Conservation (phyloP, 768 basidiomycete species). For the Strobilomyces dryophilus region DNA sequence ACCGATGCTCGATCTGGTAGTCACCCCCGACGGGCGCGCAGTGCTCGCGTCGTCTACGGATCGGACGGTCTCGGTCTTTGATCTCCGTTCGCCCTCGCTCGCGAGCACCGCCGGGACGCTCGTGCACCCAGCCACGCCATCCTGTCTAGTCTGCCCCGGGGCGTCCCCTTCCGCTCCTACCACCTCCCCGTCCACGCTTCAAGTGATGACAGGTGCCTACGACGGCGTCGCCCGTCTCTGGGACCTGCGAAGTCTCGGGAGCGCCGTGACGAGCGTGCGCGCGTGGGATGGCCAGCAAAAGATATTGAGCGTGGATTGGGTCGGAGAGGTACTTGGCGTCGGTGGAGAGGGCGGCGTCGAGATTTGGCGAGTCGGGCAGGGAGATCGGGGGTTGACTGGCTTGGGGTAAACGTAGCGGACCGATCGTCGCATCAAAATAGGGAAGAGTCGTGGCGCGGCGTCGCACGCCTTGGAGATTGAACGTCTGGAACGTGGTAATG, state of each 20-base stretch:
- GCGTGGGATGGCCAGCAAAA: conserved; percentile 55
- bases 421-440: not conserved
- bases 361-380: conserved; percentile 51
- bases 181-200: conserved; percentile 26
- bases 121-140: conserved; percentile 62
- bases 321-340: conserved; percentile 48
- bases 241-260: conserved; percentile 70
- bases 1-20: conserved; percentile 65
- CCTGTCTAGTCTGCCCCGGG: conserved; percentile 43
- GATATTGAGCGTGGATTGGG: conserved; percentile 59
- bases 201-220: conserved; percentile 69
- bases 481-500: not conserved
- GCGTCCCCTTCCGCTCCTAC: not conserved
- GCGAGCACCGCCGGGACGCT: conserved; percentile 41
- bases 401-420: not conserved
- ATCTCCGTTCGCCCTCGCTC: conserved; percentile 48
- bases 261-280: conserved; percentile 60
- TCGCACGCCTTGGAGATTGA: not conserved
- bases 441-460: too few species aligned
- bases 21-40: conserved; percentile 39
- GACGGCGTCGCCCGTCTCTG: conserved; percentile 76
- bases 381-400: conserved; percentile 13
- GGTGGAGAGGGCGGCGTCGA: conserved; percentile 66
- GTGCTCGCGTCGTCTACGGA: conserved; percentile 69
- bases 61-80: conserved; percentile 67